Evolutionary conservation across 1,284 basidiomycete genomes (phyloP).

Genomic region (Trametes polyzona): DNA sequence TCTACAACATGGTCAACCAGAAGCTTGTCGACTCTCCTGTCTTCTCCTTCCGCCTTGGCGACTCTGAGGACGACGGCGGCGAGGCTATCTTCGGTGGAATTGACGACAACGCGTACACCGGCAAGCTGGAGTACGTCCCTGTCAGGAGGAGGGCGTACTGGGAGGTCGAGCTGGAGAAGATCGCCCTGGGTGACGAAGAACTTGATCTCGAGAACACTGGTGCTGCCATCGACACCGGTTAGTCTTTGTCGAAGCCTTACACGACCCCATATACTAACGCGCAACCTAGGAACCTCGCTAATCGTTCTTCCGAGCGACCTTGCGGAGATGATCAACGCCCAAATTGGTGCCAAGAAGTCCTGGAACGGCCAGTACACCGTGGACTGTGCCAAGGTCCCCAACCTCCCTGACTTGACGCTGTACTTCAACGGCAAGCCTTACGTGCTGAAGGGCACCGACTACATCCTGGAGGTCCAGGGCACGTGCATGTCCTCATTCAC

Average conservation of each 20-base stretch:
- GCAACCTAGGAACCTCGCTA: slow-evolving; percentile 76
- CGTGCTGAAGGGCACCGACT: slow-evolving; percentile 84
- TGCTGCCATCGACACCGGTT: slow-evolving; percentile 95
- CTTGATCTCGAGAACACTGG: slow-evolving; percentile 91
- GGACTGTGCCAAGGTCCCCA: slow-evolving; percentile 85
- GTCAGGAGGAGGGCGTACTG: slow-evolving; percentile 97
- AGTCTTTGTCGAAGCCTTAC: slow-evolving; percentile 24
- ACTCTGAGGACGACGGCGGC: slow-evolving; percentile 88
- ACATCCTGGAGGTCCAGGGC: slow-evolving; percentile 86
- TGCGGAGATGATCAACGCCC: slow-evolving; percentile 97
- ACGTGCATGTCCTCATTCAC: slow-evolving; percentile 96
- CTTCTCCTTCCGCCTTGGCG: slow-evolving; percentile 95
- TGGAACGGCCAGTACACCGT: slow-evolving; percentile 97
- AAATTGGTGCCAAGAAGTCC: slow-evolving; percentile 90
- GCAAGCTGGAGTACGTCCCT: slow-evolving; percentile 88
- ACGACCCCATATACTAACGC: not conserved
- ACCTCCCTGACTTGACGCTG: slow-evolving; percentile 88
- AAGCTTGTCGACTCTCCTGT: slow-evolving; percentile 84
- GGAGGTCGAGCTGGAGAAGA: slow-evolving; percentile 93
- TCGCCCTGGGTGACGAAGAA: slow-evolving; percentile 83
- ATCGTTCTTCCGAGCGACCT: slow-evolving; percentile 94
- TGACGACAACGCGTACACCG: slow-evolving; percentile 79
- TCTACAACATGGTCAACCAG: slow-evolving; percentile 93
- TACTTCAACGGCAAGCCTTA: slow-evolving; percentile 83
- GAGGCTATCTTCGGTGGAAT: slow-evolving; percentile 95